Evolutionary conservation across 805 yeast genomes (phyloP).

Genomic region (Candida orba): DNA sequence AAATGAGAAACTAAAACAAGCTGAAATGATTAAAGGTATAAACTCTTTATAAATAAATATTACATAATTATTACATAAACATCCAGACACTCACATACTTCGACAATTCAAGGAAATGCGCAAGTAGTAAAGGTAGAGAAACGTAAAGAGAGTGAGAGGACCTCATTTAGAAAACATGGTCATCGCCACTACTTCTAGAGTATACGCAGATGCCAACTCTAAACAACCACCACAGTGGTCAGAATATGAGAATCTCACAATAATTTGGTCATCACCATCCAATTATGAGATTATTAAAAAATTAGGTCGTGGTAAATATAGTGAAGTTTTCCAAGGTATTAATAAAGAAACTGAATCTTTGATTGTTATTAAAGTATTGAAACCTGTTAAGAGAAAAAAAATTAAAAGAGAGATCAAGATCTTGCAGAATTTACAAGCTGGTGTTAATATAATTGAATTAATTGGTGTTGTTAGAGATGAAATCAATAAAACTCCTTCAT

Average conservation of each 20-base stretch:
- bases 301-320: constrained; percentile 88
- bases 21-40: constrained; percentile 4
- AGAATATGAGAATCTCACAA: constrained; percentile 71
- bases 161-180: too few species aligned
- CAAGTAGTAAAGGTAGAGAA: too few species aligned
- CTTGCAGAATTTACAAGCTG: constrained; percentile 74
- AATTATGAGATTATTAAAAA: constrained; percentile 79
- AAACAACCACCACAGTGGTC: constrained; percentile 75
- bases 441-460: constrained; percentile 71
- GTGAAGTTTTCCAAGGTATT: constrained; percentile 87
- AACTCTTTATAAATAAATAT: neutral
- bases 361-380: constrained; percentile 84
- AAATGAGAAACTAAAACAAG: constrained; percentile 4
- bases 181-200: constrained; percentile 56
- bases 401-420: constrained; percentile 87
- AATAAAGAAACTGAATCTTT: constrained; percentile 52
- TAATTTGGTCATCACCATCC: constrained; percentile 81
- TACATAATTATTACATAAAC: too few species aligned
- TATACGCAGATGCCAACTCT: constrained; percentile 74
- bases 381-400: constrained; percentile 90
- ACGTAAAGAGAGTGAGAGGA: too few species aligned
- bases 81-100: too few species aligned
- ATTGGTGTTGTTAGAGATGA: constrained; percentile 86
- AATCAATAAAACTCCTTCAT: constrained; percentile 77
- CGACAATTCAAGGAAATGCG: too few species aligned